Percentiles rank a stretch among this genome's conserved stretches.
Conservation (phyloP, 2,329 filamentous ascomycete genomes). For the Trichoderma simmonsii region DNA sequence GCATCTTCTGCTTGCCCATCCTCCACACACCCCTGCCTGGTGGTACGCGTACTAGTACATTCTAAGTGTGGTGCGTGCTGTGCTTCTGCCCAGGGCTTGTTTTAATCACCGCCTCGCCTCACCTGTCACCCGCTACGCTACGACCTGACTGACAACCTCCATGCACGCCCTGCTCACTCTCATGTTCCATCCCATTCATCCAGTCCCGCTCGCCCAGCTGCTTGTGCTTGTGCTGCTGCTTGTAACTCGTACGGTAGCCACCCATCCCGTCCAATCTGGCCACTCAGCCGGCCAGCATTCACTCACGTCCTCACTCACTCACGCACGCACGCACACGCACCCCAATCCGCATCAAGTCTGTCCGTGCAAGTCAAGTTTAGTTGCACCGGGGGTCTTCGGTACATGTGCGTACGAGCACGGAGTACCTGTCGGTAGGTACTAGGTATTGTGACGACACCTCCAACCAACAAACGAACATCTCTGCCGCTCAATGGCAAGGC, state of each 20-base stretch:
- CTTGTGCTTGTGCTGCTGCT: neutral
- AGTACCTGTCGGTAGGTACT: neutral
- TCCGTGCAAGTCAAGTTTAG: neutral
- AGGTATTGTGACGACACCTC: neutral
- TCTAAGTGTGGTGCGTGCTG: slow-evolving; percentile 2
- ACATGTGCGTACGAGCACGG: neutral
- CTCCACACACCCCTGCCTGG: neutral
- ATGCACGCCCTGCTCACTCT: slow-evolving; percentile 10
- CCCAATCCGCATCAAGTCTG: neutral
- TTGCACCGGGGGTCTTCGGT: neutral
- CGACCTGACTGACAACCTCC: slow-evolving; percentile 12
- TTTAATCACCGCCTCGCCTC: slow-evolving; percentile 17
- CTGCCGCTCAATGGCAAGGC: neutral
- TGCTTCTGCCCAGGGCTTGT: slow-evolving; percentile 12
- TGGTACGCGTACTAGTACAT: slow-evolving; percentile 9
- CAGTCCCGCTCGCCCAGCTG: neutral
- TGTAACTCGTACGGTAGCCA: neutral
- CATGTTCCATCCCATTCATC: neutral
- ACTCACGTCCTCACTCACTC: neutral
- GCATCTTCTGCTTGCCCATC: neutral
- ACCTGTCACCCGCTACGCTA: slow-evolving; percentile 15
- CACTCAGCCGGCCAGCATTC: neutral
- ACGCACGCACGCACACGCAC: neutral
- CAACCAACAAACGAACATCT: neutral
- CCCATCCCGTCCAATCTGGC: neutral